These are phyloP conservation scores for Entamoeba moshkovskii DNA, from an alignment of 208 protist genomes.

Conservation along the genomic window DNA sequence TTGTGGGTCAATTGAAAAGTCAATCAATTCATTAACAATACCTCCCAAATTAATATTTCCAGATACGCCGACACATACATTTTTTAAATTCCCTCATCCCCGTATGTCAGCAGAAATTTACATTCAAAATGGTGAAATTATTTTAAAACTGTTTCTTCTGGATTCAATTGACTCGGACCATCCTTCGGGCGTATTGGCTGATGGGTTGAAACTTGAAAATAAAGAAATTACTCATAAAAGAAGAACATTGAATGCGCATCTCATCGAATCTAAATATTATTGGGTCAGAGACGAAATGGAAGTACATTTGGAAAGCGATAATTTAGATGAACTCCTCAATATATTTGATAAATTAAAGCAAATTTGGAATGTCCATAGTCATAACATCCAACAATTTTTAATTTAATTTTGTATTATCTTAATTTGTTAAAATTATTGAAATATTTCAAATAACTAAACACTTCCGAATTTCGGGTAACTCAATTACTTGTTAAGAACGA, in stretches of 20 bases:
- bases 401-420: background rate
- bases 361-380: background rate
- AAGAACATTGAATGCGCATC: background rate
- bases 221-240: background rate
- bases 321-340: background rate
- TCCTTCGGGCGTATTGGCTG: background rate
- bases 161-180: background rate
- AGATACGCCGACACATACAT: background rate
- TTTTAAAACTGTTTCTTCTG: background rate
- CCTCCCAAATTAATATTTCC: background rate
- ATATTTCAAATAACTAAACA: no score
- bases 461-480: no score
- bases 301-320: background rate
- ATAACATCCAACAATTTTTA: background rate
- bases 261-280: background rate
- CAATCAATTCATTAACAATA: background rate
- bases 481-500: background rate
- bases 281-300: background rate
- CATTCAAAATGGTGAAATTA: background rate
- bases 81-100: background rate
- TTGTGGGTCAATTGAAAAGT: background rate
- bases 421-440: no score
- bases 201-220: background rate
- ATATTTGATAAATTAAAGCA: background rate
- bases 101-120: background rate